Evolutionary conservation across 2,329 filamentous ascomycete genomes (phyloP), one percentile per base, ranked within the genome.

Genomic region (Colletotrichum navitas): DNA sequence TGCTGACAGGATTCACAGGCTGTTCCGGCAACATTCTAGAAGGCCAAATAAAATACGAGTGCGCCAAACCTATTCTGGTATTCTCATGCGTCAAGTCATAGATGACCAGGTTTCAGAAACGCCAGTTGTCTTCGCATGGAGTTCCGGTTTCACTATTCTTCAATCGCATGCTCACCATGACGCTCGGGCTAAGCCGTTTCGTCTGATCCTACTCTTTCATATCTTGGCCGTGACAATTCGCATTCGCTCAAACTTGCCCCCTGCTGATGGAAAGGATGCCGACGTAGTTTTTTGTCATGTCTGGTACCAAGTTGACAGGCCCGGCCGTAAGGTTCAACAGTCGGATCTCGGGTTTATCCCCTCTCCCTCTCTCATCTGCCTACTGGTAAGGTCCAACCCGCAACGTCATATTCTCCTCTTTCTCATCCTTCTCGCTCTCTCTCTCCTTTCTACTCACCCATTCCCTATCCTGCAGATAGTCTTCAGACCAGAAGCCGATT

Each of bases 81-180:
- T 34, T 55, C 45, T 60, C 45, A 64, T 68, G 59, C 65, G 69
- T 49, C 56, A 16, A 56, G n/a, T 51, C 11, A 54, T 45, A 47
- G 58, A 6, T 59, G 64, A 58, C 58, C 32, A 26, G 68, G 68
- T 71, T 71, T 71, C 65, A 60, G 65, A 71, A 68, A 71, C 59
- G 41, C 59, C 54, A 39, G 36, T 60, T 34, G 69, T 68, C 65
- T 68, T 71, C 69, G 65, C 69, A 71, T 71, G 24, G 69, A 64
- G 62, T 71, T 71, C 69, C 69, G 69, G 69, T 71, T 71, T 71
- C 69, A 71, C 65, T 43, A 45, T 32, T 55, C 26, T 54, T 58
- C 39, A 47, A 36, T 59, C 54, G 32, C 34, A 39, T 18, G n/a
- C 34, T 14, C 16, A 14, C 41, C 59, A 39, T 39, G 39, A 60